Percentiles rank a stretch among this genome's conserved stretches.
Conservation (phyloP, 345 rosid genomes). For the Clausena lansium region DNA sequence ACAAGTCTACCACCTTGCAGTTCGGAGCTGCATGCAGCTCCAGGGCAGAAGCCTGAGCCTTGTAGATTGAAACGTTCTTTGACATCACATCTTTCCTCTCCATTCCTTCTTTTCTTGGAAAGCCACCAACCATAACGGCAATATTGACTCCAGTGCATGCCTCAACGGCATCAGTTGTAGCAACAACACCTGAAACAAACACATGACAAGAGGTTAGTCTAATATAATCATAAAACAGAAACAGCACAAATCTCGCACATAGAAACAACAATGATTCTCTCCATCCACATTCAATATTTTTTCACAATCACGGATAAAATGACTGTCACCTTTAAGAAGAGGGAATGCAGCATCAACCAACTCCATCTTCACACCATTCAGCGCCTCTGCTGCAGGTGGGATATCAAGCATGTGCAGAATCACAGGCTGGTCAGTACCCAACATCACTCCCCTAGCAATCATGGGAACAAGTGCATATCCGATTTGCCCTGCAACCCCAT, state of each 20-base stretch:
- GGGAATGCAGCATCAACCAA: slow-evolving; percentile 96
- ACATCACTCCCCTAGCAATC: slow-evolving; percentile 98
- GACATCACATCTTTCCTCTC: slow-evolving; percentile 99
- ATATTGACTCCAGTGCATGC: slow-evolving; percentile 90
- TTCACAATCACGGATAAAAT: background rate
- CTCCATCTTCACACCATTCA: slow-evolving; percentile 98
- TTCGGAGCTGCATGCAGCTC: slow-evolving; percentile 88
- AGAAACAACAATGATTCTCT: background rate
- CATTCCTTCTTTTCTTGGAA: slow-evolving; percentile 99
- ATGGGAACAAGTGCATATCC: slow-evolving; percentile 99
- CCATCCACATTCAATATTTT: background rate
- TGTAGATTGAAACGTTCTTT: slow-evolving; percentile 94
- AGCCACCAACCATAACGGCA: slow-evolving; percentile 99
- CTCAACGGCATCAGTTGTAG: slow-evolving; percentile 92
- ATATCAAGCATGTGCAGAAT: slow-evolving; percentile 99
- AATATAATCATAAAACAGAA: slow-evolving; percentile 6
- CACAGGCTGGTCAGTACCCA: slow-evolving; percentile 97
- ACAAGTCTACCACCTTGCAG: slow-evolving; percentile 76
- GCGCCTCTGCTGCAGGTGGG: slow-evolving; percentile 94
- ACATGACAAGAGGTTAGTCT: slow-evolving; percentile 11
- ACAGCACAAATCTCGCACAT: background rate
- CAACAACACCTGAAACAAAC: slow-evolving; percentile 77
- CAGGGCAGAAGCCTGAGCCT: slow-evolving; percentile 93
- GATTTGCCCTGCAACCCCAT: slow-evolving; percentile 76
- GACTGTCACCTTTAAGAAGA: slow-evolving; percentile 74